Evolutionary conservation across 352 stramenopile genomes (phyloP).

Genomic region (Aphanomyces astaci): DNA sequence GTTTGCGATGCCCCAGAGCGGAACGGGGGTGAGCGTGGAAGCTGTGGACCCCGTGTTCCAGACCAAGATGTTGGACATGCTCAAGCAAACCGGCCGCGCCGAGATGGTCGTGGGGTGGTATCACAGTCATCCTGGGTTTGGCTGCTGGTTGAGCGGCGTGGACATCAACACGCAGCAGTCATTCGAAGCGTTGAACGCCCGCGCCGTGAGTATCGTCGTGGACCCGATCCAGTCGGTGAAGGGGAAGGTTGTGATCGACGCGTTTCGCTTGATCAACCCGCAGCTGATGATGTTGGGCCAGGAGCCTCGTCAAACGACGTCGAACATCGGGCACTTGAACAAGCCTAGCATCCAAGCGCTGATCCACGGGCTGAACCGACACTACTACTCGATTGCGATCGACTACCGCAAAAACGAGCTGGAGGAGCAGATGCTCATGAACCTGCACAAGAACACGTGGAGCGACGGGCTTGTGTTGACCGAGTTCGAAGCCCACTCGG

Average conservation of each 20-base stretch:
- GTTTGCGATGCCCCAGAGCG: constrained; percentile 99
- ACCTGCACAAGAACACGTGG: constrained; percentile 98
- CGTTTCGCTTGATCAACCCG: constrained; percentile 98
- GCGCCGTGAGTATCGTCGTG: constrained; percentile 97
- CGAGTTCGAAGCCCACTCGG: constrained; percentile 94
- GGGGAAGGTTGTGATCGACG: constrained; percentile 99
- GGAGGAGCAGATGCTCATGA: constrained; percentile 99
- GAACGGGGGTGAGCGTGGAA: constrained; percentile 93
- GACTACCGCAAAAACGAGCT: constrained; percentile 99
- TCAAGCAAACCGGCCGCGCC: constrained; percentile 95
- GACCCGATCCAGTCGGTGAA: constrained; percentile 99
- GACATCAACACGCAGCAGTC: constrained; percentile 99
- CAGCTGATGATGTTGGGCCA: constrained; percentile 98
- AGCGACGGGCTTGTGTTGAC: constrained; percentile 91
- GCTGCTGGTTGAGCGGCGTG: constrained; percentile 98
- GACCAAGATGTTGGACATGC: constrained; percentile 99
- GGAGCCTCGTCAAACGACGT: constrained; percentile 97
- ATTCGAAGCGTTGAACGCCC: constrained; percentile 97
- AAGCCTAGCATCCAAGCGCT: constrained; percentile 98
- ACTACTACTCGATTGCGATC: constrained; percentile 98
- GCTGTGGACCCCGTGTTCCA: constrained; percentile 99
- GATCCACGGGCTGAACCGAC: constrained; percentile 97
- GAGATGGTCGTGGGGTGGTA: constrained; percentile 98
- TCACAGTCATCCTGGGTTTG: constrained; percentile 99
- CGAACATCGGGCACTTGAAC: constrained; percentile 98